A percentile compares a stretch with the other conserved stretches of the same genome.
Evolutionary conservation across 176 grass and related monocot species (phyloP).

Genomic region (Musa itinerans): DNA sequence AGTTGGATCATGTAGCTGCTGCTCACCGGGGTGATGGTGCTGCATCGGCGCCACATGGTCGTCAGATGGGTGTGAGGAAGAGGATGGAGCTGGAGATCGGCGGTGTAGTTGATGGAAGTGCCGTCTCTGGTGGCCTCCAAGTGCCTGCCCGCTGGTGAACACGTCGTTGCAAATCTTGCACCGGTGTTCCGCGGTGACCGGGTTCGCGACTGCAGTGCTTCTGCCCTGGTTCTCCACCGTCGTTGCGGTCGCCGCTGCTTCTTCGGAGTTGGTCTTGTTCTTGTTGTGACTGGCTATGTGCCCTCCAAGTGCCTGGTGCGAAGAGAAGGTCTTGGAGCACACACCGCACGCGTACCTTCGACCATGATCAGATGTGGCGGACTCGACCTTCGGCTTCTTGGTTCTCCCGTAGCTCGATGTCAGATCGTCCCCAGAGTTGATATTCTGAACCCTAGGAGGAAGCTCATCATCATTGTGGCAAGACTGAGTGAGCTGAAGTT

Average conservation of each 20-base stretch:
- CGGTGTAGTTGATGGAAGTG: background rate
- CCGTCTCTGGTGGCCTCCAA: conserved; percentile 8
- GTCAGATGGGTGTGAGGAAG: no score
- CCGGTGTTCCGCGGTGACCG: background rate
- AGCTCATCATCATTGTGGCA: no score
- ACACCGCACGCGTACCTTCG: background rate
- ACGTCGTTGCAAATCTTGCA: background rate
- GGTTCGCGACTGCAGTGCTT: no score
- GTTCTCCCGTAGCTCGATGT: background rate
- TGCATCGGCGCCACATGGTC: no score
- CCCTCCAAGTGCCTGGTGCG: conserved; percentile 2
- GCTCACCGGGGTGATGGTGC: no score
- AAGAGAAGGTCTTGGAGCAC: background rate
- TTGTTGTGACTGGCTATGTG: conserved; percentile 3
- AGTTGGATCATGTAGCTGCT: no score
- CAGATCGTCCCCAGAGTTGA: background rate
- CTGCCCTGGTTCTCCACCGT: no score
- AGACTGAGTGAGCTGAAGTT: no score
- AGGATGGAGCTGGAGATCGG: no score
- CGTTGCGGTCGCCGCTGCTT: background rate
- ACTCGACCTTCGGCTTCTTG: background rate
- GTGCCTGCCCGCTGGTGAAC: background rate
- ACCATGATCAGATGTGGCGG: background rate
- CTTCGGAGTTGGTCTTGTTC: background rate
- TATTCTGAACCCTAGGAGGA: no score